Conservation (phyloP, 1,284 basidiomycete species). For the Apiotrichum sp. region DNA sequence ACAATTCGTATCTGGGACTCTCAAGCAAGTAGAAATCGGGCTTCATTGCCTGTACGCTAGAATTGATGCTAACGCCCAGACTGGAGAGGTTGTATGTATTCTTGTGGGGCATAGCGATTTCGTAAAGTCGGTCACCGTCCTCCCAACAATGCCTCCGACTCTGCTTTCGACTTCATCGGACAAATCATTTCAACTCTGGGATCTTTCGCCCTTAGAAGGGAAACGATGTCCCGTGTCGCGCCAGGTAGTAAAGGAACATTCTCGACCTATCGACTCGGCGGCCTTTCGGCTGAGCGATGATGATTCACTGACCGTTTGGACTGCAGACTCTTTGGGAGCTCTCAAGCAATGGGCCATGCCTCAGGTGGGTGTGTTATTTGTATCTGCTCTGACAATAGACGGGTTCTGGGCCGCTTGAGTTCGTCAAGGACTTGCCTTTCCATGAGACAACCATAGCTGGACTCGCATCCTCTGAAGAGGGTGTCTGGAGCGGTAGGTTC, state of each 20-base stretch:
- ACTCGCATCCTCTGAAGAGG: conserved; percentile 57
- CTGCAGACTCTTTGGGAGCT: conserved; percentile 78
- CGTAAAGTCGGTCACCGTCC: conserved; percentile 68
- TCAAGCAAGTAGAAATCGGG: conserved; percentile 50
- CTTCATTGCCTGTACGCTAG: background rate
- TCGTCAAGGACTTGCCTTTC: conserved; percentile 25
- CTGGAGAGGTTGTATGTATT: conserved; percentile 60
- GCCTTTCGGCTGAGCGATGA: conserved; percentile 43
- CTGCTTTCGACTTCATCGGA: conserved; percentile 86
- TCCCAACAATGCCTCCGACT: conserved; percentile 55
- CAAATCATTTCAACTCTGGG: conserved; percentile 84
- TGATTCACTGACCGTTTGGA: conserved; percentile 52
- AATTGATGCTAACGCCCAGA: conserved; percentile 49
- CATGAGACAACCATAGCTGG: conserved; percentile 55
- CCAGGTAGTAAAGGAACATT: conserved; percentile 31
- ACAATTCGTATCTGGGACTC: conserved; percentile 77
- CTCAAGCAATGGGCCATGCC: conserved; percentile 52
- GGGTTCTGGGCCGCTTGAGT: conserved; percentile 8
- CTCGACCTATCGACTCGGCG: conserved; percentile 26
- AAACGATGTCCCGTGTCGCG: conserved; percentile 59
- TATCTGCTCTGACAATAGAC: background rate
- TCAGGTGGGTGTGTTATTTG: conserved; percentile 8
- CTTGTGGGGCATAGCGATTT: conserved; percentile 79
- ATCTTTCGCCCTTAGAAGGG: conserved; percentile 43
- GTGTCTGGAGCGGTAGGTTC: conserved; percentile 73